Conservation (phyloP, 495 filamentous ascomycete genomes). For the Aspergillus affinis region DNA sequence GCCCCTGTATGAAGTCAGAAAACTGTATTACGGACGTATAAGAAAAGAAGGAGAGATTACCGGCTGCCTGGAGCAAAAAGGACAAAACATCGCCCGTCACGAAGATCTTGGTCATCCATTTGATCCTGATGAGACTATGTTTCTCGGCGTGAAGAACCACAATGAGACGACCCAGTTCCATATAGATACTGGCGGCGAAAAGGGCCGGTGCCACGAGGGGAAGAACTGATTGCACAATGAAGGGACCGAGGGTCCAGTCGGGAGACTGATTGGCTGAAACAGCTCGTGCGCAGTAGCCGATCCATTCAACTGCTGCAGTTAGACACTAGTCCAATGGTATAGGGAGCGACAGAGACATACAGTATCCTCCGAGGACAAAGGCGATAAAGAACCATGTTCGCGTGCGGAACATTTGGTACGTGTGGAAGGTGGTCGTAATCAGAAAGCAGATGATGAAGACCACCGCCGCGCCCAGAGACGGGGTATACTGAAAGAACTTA, state of each 20-base stretch:
- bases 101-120: constrained; percentile 22
- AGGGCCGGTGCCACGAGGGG: constrained; percentile 40
- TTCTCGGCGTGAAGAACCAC: constrained; percentile 36
- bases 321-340: no score
- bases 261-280: constrained; percentile 22
- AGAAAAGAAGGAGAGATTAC: neutral
- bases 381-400: constrained; percentile 63
- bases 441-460: constrained; percentile 53
- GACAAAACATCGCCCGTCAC: constrained; percentile 25
- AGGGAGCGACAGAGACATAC: constrained; percentile 30
- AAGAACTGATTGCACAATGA: constrained; percentile 31
- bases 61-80: constrained; percentile 17
- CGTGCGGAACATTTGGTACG: constrained; percentile 42
- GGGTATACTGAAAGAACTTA: constrained; percentile 22
- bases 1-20: neutral
- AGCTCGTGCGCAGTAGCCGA: constrained; percentile 53
- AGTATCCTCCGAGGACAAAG: constrained; percentile 52
- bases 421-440: constrained; percentile 42
- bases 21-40: neutral
- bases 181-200: constrained; percentile 52
- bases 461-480: constrained; percentile 45
- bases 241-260: constrained; percentile 15
- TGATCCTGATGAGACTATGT: constrained; percentile 2
- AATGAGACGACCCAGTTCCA: constrained; percentile 49
- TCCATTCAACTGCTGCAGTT: constrained; percentile 10